Percentiles rank a stretch among this genome's conserved stretches.
These are phyloP conservation scores for Zizania palustris DNA, from an alignment of 202 grass and related monocot species.

Conservation along the genomic window DNA sequence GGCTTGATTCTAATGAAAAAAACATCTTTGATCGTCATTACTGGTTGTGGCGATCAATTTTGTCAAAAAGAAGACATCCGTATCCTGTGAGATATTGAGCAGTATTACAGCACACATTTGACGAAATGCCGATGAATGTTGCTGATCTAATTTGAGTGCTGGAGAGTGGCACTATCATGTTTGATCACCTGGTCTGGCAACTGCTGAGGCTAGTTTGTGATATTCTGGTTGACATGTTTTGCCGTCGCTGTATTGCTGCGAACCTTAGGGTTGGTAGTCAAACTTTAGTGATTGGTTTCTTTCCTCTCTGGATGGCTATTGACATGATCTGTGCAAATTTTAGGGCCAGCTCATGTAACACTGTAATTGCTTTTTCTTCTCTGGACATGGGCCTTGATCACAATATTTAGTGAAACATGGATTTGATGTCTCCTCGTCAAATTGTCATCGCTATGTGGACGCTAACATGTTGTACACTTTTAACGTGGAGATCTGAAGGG, in stretches of 20 bases:
- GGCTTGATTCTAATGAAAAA: not conserved
- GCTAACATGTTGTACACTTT: not conserved
- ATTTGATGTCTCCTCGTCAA: not conserved
- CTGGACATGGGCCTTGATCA: not conserved
- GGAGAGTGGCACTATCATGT: not conserved
- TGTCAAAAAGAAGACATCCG: conserved; percentile 92
- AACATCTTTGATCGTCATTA: not conserved
- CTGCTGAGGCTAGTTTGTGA: not conserved
- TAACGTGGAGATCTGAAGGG: not conserved
- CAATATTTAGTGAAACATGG: not conserved
- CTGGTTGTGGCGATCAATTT: conserved; percentile 99
- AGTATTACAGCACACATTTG: conserved; percentile 98
- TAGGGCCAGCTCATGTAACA: conserved; percentile 40
- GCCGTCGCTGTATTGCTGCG: not conserved
- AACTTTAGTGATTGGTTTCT: conserved; percentile 2
- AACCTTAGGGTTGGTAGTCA: not conserved
- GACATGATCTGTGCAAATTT: conserved; percentile 52
- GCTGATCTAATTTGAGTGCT: conserved; percentile 80
- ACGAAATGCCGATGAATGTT: conserved; percentile 99
- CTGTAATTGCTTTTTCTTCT: conserved; percentile 26
- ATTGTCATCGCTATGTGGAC: not conserved
- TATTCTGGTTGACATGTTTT: conserved; percentile 8
- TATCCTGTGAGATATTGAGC: conserved; percentile 92
- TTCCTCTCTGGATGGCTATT: not conserved
- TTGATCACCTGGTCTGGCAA: not conserved